phyloP scores from a whole-genome alignment of 106 monocot genomes.

The Dendrobium huoshanense region DNA sequence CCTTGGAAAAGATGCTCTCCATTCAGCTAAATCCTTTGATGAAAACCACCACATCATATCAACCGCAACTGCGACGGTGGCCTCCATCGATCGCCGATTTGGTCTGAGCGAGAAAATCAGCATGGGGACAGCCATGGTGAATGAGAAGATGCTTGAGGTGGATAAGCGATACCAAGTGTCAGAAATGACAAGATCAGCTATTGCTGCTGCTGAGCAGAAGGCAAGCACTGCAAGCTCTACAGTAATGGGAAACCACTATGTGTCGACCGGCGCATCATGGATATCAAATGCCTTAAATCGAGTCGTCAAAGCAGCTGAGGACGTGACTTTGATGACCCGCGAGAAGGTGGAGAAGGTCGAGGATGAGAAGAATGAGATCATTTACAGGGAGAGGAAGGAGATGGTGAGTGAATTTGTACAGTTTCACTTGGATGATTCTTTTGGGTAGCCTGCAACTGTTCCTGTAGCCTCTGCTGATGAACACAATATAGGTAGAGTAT shows the following conservation, averaged over 20 bases:
- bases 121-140: conserved; percentile 48
- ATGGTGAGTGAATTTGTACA: conserved; percentile 39
- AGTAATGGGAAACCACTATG: conserved; percentile 61
- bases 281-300: conserved; percentile 43
- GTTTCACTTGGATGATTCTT: conserved; percentile 44
- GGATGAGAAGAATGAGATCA: conserved; percentile 55
- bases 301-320: conserved; percentile 59
- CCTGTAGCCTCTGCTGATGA: conserved; percentile 31
- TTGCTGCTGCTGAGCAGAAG: conserved; percentile 63
- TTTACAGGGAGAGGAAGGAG: conserved; percentile 37
- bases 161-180: conserved; percentile 69
- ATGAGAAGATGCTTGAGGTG: conserved; percentile 59
- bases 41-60: conserved; percentile 59
- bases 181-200: conserved; percentile 61
- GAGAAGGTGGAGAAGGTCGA: conserved; percentile 68
- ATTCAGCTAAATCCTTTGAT: conserved; percentile 55
- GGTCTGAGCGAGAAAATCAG: conserved; percentile 74
- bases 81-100: conserved; percentile 54
- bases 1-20: conserved; percentile 81
- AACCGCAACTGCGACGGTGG: conserved; percentile 58
- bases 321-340: conserved; percentile 53
- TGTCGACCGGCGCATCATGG: conserved; percentile 70
- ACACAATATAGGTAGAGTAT: conserved; percentile 17
- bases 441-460: conserved; percentile 34
- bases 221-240: conserved; percentile 46